Evolutionary conservation across 2,329 filamentous ascomycete species (phyloP).

Genomic region (Dactylellina haptotyla): DNA sequence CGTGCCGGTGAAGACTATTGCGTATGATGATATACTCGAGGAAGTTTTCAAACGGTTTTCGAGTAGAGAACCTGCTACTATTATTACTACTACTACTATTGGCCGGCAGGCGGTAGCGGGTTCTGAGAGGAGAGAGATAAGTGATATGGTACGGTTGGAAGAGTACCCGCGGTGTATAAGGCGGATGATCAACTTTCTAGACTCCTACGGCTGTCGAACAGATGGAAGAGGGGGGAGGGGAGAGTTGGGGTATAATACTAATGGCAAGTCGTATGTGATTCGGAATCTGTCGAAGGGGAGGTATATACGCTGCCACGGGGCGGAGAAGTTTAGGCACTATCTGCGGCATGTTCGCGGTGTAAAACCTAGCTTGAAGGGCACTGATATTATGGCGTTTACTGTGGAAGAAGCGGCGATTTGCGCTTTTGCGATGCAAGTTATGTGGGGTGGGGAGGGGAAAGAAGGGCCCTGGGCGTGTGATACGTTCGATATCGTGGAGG

Average conservation of each 20-base stretch:
- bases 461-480: slow-evolving; percentile 32
- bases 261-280: slow-evolving; percentile 11
- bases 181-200: too few relatives aligned
- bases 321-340: slow-evolving; percentile 18
- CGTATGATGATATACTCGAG: not conserved
- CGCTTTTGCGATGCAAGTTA: slow-evolving; percentile 25
- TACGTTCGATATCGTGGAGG: slow-evolving; percentile 39
- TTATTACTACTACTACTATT: not conserved
- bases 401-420: slow-evolving; percentile 22
- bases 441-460: slow-evolving; percentile 29
- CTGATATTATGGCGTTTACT: slow-evolving; percentile 6
- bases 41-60: not conserved
- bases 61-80: not conserved
- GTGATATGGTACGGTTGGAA: too few relatives aligned
- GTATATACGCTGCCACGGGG: slow-evolving; percentile 12
- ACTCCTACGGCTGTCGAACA: too few relatives aligned
- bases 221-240: too few relatives aligned
- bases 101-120: not conserved
- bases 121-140: not conserved
- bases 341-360: not conserved
- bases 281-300: slow-evolving; percentile 14
- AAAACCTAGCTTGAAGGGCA: not conserved
- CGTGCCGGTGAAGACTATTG: not conserved
- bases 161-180: too few relatives aligned
- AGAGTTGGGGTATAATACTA: not conserved